Evolutionary conservation across 2,329 filamentous ascomycete genomes (phyloP), one percentile per base, ranked within the genome.

Genomic region (Cladosporium sp.): DNA sequence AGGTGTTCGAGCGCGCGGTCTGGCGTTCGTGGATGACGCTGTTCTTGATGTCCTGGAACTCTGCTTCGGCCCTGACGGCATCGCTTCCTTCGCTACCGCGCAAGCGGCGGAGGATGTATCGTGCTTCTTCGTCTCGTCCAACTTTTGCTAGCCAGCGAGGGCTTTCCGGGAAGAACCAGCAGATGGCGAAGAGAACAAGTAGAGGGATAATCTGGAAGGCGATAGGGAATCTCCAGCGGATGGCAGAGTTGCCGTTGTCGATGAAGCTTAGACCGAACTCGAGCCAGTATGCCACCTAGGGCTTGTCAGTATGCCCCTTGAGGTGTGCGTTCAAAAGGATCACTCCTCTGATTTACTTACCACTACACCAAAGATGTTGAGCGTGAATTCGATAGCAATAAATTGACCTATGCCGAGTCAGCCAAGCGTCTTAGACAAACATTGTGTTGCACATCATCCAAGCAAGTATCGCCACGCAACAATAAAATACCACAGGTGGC

Each of bases 91-190:
- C 71, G 47, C 74, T 85, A 1, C 90, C 90, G 49, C 90, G 87
- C 0, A 92, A 82, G 14, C 88, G 82, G 1, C 71, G 71, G 0
- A 92, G 81, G 55, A 92, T 85, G 67, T 86, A 89, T 11, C 83
- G 84, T 0, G 88, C 89, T 74, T 92, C 90, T 0, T 90, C 84
- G 44, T 88, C 82, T 0, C 88, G 83, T 0, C 87, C 88, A 6
- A 84, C 84, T 68, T 90, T 90, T 68, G 86, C 84, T 0, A 91
- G 82, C 84, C 86, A 89, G 1, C 88, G 81, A 0, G 88, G 89
- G 0, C 87, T 89, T 68, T 92, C 89, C 0, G 88, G 89, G 75
- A 90, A 87, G 77, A 89, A 86, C 83, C 86, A 87, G 38, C 89
- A 83, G 3, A 80, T 73, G 0, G 69, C 73, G 64, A 90, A 80